Conservation (phyloP, 352 stramenopile genomes). For the Phytophthora crassamura region DNA sequence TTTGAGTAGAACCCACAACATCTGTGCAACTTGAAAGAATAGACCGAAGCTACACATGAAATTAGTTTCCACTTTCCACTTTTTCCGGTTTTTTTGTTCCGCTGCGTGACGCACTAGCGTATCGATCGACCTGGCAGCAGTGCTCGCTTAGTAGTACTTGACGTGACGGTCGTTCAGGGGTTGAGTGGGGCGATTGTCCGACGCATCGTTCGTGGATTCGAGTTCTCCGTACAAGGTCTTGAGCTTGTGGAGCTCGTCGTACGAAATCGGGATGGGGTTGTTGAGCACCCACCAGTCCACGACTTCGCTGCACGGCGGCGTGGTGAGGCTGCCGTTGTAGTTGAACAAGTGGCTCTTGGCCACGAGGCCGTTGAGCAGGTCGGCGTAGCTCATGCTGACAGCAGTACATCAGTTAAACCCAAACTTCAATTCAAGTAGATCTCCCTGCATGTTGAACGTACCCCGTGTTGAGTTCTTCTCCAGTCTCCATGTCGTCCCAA, state of each 20-base stretch:
- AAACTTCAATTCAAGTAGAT: too few species aligned
- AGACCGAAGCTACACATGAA: too few species aligned
- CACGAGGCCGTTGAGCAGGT: constrained; percentile 49
- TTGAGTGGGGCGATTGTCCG: constrained; percentile 49
- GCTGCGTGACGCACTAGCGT: background rate
- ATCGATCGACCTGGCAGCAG: too few species aligned
- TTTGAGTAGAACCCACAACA: too few species aligned
- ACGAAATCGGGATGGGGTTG: constrained; percentile 46
- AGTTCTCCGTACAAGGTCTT: constrained; percentile 31
- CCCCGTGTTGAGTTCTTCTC: constrained; percentile 20
- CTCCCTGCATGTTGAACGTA: too few species aligned
- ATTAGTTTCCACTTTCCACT: background rate
- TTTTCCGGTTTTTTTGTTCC: too few species aligned
- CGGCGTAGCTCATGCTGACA: constrained; percentile 50
- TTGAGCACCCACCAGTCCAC: constrained; percentile 61
- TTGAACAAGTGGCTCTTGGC: constrained; percentile 56
- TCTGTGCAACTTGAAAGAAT: background rate
- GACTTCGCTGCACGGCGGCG: constrained; percentile 53
- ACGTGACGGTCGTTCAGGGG: constrained; percentile 47
- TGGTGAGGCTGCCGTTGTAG: constrained; percentile 55
- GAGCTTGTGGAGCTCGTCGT: constrained; percentile 31
- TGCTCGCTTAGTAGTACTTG: constrained; percentile 36
- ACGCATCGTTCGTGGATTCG: constrained; percentile 28
- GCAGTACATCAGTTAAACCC: too few species aligned
- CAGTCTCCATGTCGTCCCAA: constrained; percentile 43